Evolutionary conservation across 305 asterid genomes (phyloP), one percentile per base, ranked within the genome.

Genomic region (Rubia balearica): DNA sequence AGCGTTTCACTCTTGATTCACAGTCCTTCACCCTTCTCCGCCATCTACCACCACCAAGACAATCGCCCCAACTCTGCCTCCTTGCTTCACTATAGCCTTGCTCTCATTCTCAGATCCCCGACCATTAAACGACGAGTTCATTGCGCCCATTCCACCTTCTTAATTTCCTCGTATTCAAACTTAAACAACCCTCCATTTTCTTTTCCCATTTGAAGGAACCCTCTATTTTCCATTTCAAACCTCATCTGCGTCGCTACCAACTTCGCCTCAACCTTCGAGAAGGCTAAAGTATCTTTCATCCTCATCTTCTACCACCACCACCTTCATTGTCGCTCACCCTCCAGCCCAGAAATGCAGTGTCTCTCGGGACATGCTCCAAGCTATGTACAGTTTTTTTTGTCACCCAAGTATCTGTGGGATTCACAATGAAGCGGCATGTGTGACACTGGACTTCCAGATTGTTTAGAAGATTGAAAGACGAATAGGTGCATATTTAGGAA

Each of bases 331-430:
- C 87, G 61, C 77, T 87, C 57, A 66, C 81, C 73, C 84, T 85
- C 19, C 74, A 87, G 0, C 78, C 92, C 89, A 89, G 98, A 61
- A 82, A 78, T 46, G 70, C 72, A 56, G 82, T 91, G 46, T 81
- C 96, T 6, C 74, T 84, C 30, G 78, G 85, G 95, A 82, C 90
- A 59, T 88, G 95, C 85, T 83, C 97, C 64, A 89, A 91, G 88
- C 82, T 91, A 48, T 83, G 96, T 74, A 86, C 87, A 43, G n/a
- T 82, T 63, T 89, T 78, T 85, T 91, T 79, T n/a, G 81, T 91
- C 82, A 93, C 89, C 74, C 96, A 96, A 76, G 71, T 86, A 65
- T 16, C 88, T 71, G 85, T 78, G 61, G 98, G 96, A 67, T 91
- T 84, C 81, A 86, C 96, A 7, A 81, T 91, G 84, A 91, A 91